Conservation (phyloP, 129 eudicot genomes). For the Logfia minima region DNA sequence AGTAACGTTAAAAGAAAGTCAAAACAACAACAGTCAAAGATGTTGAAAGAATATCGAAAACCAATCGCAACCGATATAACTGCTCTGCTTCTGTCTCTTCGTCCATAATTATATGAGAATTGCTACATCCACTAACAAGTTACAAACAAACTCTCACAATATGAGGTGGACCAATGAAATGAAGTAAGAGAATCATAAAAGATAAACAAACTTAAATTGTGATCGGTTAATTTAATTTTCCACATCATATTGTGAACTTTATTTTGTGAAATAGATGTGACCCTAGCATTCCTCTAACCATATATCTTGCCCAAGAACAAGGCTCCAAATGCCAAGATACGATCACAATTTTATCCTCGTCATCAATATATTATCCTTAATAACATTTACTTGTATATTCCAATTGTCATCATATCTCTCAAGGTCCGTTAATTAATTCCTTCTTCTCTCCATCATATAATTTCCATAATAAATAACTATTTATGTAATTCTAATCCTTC, state of each 20-base stretch:
- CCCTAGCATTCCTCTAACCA: no score
- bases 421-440: slow-evolving; percentile 26
- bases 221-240: no score
- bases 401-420: slow-evolving; percentile 27
- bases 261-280: no score
- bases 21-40: slow-evolving; percentile 8
- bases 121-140: no score
- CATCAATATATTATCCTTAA: slow-evolving; percentile 1
- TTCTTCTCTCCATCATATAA: neutral
- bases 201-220: no score
- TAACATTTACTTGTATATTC: neutral
- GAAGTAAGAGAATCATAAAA: no score
- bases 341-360: slow-evolving; percentile 19
- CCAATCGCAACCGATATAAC: neutral
- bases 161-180: no score
- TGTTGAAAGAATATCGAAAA: slow-evolving; percentile 7
- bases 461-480: neutral
- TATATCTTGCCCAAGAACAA: slow-evolving; percentile 32
- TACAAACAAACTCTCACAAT: no score
- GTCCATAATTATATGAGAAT: no score
- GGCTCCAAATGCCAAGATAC: slow-evolving; percentile 35
- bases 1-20: slow-evolving; percentile 9
- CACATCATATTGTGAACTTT: no score
- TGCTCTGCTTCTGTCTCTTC: slow-evolving; percentile 33
- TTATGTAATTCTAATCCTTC: neutral